phyloP scores from a whole-genome alignment of 2,329 filamentous ascomycete genomes.

The Elsinoe perseae region DNA sequence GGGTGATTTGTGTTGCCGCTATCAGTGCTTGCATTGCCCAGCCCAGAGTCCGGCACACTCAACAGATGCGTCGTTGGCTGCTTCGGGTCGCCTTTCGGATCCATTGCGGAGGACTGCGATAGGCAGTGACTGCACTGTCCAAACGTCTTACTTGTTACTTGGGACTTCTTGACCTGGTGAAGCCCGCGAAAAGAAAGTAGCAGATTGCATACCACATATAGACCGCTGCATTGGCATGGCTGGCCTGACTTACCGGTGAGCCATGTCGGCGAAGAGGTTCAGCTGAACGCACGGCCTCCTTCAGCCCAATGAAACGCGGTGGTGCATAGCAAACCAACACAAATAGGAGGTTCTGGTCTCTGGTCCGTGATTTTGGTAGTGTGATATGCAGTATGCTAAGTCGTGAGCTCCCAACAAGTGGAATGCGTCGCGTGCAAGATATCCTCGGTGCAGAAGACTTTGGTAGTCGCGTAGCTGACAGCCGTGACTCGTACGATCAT shows the following conservation, averaged over 20 bases:
- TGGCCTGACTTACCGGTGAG: not conserved
- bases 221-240: not conserved
- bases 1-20: no score
- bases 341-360: not conserved
- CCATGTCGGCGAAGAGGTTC: not conserved
- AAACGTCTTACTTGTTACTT: no score
- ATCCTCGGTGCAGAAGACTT: no score
- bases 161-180: no score
- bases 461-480: no score
- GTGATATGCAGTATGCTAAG: no score
- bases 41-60: not conserved
- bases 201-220: not conserved
- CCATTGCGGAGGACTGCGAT: not conserved
- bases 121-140: not conserved
- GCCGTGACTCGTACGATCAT: no score
- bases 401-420: no score
- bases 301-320: not conserved
- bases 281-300: not conserved
- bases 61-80: not conserved
- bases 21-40: not conserved
- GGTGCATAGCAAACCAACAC: not conserved
- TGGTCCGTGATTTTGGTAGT: no score
- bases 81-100: not conserved
- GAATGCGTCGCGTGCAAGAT: no score
- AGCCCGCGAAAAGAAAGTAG: not conserved